Conservation (phyloP, 371 early-diverging fungal genomes). For the Rozella allomycis region DNA sequence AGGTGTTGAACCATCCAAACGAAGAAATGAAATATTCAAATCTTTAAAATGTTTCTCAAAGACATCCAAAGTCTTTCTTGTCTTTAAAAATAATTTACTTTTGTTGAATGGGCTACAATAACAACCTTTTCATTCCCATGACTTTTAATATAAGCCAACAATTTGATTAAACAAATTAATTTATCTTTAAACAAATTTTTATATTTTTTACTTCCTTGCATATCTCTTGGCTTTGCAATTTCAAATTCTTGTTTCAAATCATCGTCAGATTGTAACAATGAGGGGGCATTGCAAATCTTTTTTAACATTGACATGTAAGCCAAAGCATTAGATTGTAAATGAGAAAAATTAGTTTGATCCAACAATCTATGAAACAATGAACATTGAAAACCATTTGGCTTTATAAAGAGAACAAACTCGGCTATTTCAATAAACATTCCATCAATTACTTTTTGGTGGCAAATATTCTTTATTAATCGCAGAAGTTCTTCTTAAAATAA, state of each 20-base stretch:
- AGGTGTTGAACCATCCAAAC: constrained; percentile 82
- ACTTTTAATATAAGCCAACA: constrained; percentile 10
- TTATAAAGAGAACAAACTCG: constrained; percentile 26
- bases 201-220: no score
- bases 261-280: constrained; percentile 19
- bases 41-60: constrained; percentile 65
- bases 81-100: no score
- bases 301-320: constrained; percentile 43
- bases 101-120: no score
- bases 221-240: no score
- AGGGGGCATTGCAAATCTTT: constrained; percentile 85
- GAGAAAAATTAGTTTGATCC: constrained; percentile 8
- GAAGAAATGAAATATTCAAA: constrained; percentile 36
- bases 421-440: constrained; percentile 3
- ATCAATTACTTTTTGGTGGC: constrained; percentile 22
- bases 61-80: constrained; percentile 66
- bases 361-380: constrained; percentile 17
- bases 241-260: no score
- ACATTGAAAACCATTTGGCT: constrained; percentile 13
- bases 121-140: constrained; percentile 34
- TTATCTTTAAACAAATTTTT: constrained; percentile 17
- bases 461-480: constrained; percentile 28
- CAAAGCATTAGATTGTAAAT: no score
- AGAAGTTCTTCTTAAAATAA: constrained; percentile 30
- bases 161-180: constrained; percentile 11